These are phyloP conservation scores for Neospora caninum DNA, from an alignment of 169 alveolate species.

Conservation along the genomic window DNA sequence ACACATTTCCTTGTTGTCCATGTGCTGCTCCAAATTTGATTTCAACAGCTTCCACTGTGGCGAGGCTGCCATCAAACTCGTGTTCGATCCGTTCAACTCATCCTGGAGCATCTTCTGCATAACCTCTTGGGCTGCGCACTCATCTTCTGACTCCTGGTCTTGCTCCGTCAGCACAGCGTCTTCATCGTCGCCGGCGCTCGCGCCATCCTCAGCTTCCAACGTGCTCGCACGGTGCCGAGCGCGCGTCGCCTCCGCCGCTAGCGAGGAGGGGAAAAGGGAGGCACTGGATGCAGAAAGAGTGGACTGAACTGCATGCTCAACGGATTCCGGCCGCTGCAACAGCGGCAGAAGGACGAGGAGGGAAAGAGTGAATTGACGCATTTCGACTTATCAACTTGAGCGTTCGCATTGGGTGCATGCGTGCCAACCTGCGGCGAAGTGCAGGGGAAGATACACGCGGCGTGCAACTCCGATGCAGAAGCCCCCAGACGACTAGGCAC, in stretches of 20 bases:
- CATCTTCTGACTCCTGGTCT: slow-evolving; percentile 33
- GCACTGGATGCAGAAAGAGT: background rate
- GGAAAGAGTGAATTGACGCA: background rate
- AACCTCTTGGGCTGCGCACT: slow-evolving; percentile 42
- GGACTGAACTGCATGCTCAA: background rate
- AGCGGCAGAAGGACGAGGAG: background rate
- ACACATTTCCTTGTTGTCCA: slow-evolving; percentile 46
- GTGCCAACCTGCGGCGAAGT: background rate
- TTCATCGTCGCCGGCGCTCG: slow-evolving; percentile 1
- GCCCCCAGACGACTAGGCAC: background rate
- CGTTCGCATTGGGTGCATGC: background rate
- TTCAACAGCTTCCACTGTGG: slow-evolving; percentile 36
- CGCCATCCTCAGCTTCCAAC: background rate
- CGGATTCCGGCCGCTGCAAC: background rate
- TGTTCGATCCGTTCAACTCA: background rate
- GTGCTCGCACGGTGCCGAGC: background rate
- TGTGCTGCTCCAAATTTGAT: background rate
- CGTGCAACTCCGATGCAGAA: background rate
- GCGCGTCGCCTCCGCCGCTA: background rate
- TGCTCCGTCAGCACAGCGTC: background rate
- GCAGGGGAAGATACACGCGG: background rate
- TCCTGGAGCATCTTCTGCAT: background rate
- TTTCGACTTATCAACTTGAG: background rate
- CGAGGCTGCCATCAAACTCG: background rate
- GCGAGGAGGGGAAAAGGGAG: background rate